Conservation (phyloP, 768 basidiomycete genomes). For the Trametopsis cervina region DNA sequence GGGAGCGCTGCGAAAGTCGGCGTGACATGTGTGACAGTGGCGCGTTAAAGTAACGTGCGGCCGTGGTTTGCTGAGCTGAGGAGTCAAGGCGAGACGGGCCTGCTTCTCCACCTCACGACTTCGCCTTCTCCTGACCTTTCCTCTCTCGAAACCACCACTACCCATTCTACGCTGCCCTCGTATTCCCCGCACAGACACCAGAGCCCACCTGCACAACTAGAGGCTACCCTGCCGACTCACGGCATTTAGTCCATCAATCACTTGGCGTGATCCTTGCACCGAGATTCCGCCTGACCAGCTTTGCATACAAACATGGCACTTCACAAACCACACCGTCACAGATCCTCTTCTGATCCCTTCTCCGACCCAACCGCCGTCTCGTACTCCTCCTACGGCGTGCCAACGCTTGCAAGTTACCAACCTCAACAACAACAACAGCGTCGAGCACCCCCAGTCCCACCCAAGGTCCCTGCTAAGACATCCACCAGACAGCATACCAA, state of each 20-base stretch:
- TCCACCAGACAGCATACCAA: constrained; percentile 12
- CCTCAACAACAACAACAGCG: constrained; percentile 9
- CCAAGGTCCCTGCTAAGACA: constrained; percentile 30
- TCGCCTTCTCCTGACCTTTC: constrained; percentile 3
- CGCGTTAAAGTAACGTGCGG: not conserved
- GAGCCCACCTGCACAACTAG: not conserved
- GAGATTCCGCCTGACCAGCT: constrained; percentile 13
- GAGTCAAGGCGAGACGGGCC: constrained; percentile 1
- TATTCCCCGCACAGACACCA: not conserved
- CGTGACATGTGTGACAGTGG: not conserved
- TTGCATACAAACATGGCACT: constrained; percentile 20
- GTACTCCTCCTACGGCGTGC: constrained; percentile 26
- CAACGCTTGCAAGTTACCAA: constrained; percentile 23
- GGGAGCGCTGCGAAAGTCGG: not conserved
- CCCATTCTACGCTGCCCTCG: not conserved
- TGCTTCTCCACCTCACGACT: not conserved
- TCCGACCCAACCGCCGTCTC: constrained; percentile 23
- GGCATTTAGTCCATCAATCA: constrained; percentile 10
- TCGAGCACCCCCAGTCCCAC: constrained; percentile 27
- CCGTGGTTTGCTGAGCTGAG: not conserved
- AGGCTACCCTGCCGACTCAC: not conserved
- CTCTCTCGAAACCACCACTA: constrained; percentile 1
- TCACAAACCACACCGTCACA: constrained; percentile 21
- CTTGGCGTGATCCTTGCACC: constrained; percentile 21
- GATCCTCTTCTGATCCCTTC: constrained; percentile 25